Evolutionary conservation across 2,329 filamentous ascomycete genomes (phyloP).

Genomic region (Colletotrichum sp.): DNA sequence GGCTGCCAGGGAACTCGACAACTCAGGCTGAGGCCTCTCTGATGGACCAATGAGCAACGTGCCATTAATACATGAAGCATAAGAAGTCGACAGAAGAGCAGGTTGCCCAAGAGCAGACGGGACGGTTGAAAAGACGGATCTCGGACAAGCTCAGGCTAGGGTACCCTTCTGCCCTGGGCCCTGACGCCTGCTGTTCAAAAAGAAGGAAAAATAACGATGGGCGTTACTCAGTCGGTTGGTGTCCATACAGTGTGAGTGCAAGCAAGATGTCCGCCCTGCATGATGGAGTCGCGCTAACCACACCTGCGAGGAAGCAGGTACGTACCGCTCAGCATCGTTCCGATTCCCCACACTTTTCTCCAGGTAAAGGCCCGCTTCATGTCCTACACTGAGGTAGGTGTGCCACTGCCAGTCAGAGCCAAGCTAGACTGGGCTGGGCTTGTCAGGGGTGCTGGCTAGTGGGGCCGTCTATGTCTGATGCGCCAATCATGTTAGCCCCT

Average conservation of each 20-base stretch:
- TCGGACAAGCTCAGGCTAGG: background rate
- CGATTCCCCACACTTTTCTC: constrained; percentile 20
- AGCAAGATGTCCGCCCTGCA: background rate
- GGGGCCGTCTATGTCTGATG: background rate
- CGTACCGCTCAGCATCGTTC: background rate
- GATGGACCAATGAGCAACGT: background rate
- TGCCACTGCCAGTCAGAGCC: constrained; percentile 7
- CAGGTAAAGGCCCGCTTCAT: background rate
- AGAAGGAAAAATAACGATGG: background rate
- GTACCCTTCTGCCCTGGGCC: background rate
- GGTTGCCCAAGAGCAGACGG: background rate
- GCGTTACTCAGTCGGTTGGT: background rate
- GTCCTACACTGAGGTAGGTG: background rate
- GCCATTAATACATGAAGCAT: background rate
- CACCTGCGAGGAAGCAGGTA: background rate
- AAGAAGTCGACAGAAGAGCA: background rate
- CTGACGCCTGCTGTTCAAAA: background rate
- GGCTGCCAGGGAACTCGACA: background rate
- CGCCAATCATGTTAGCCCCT: constrained; percentile 1
- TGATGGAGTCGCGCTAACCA: constrained; percentile 1
- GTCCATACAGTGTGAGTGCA: constrained; percentile 5
- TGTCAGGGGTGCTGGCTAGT: background rate
- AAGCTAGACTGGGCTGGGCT: background rate
- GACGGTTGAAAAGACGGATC: background rate
- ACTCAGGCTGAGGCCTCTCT: background rate